Evolutionary conservation across 2,329 filamentous ascomycete genomes (phyloP), one percentile per base, ranked within the genome.

Genomic region (Ascochyta lentis): DNA sequence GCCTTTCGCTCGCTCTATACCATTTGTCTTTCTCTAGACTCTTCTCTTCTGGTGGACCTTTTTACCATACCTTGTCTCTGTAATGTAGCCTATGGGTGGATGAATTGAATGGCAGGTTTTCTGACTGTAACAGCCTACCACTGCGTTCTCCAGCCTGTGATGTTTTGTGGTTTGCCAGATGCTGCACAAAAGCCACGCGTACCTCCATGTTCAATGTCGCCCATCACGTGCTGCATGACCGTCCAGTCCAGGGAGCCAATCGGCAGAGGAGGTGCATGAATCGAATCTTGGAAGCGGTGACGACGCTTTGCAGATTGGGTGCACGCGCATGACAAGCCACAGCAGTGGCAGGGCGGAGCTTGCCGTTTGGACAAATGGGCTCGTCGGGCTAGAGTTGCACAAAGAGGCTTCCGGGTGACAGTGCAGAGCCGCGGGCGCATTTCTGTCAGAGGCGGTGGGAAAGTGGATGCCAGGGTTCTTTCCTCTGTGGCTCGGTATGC

Each of bases 291-390:
- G 24, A 38, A 23, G 37, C 35, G 41, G 46, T 56, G 53, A 56
- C 43, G 53, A 56, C 47, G 53, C 47, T 56, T 34, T 48, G 53
- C 47, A 48, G 38, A 23, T 40, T 27, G 53, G 47, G 33, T 44
- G 53, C 42, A 29, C 35, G 53, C 47, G 46, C 47, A 43, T 48
- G 47, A 46, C 47, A 51, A 54, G 53, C 53, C 53, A 47, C 53
- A 51, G 48, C 33, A 37, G 47, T 56, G 53, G 43, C 43, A 50
- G 33, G 34, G 41, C 53, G 47, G 53, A 16, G 2, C 31, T 51
- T 56, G 42, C 47, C 53, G 53, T n/a, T 13, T 43, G 33, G 33
- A 22, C 53, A 56, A 39, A 51, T 44, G 26, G 19, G 31, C 8
- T 22, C 6, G 13, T 42, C 19, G 42, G 31, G 10, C 22, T 41